These are phyloP conservation scores for Penicillium antarcticum DNA, from an alignment of 495 filamentous ascomycete genomes.

Conservation along the genomic window DNA sequence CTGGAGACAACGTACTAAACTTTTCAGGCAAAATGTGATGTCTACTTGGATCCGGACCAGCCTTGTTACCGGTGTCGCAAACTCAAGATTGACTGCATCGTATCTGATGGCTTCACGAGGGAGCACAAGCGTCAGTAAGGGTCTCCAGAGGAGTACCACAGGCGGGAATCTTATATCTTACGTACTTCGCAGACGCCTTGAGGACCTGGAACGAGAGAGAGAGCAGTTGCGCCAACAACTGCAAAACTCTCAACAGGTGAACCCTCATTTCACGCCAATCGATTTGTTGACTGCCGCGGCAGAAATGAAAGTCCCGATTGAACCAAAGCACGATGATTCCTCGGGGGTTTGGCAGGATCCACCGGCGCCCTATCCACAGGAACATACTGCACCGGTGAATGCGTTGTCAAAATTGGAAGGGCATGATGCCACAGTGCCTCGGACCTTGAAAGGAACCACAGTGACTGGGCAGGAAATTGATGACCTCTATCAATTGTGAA, in stretches of 20 bases:
- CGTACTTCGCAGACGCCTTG: constrained; percentile 25
- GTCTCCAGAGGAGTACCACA: not conserved
- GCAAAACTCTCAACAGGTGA: constrained; percentile 15
- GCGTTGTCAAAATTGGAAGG: constrained; percentile 4
- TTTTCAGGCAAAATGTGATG: constrained; percentile 40
- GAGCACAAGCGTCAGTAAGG: constrained; percentile 44
- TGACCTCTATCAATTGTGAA: constrained; percentile 34
- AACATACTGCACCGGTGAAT: constrained; percentile 10
- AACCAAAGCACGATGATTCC: not conserved
- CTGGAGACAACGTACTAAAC: not conserved
- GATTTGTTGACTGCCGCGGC: constrained; percentile 30
- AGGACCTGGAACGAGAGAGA: constrained; percentile 36
- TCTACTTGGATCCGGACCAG: constrained; percentile 28
- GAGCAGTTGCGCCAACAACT: constrained; percentile 36
- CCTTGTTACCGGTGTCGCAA: constrained; percentile 39
- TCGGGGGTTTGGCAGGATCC: constrained; percentile 12
- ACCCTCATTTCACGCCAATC: constrained; percentile 26
- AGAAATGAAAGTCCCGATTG: constrained; percentile 19
- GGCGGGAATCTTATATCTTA: not conserved
- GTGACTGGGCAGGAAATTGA: constrained; percentile 34
- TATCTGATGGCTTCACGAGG: constrained; percentile 43
- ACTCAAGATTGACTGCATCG: constrained; percentile 33
- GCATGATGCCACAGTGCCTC: constrained; percentile 18
- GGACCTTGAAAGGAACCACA: constrained; percentile 26
- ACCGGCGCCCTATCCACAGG: constrained; percentile 14